Percentiles rank a stretch among this genome's conserved stretches.
Evolutionary conservation across 208 protist species (phyloP).

Genomic region (Trypanosoma vivax): DNA sequence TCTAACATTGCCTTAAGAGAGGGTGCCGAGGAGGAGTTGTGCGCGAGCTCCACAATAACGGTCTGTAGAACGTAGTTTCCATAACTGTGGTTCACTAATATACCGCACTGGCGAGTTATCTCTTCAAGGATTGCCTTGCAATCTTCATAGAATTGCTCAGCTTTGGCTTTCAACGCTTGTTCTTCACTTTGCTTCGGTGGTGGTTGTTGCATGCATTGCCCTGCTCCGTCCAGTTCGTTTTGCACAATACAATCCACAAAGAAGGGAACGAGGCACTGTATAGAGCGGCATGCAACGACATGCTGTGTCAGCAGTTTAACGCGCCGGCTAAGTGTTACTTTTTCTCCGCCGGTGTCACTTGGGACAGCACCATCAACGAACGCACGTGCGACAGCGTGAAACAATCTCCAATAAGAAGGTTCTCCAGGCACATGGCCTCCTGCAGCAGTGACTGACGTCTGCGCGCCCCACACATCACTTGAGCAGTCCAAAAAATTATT

Average conservation of each 20-base stretch:
- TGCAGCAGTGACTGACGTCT: constrained; percentile 19
- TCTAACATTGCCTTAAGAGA: constrained; percentile 33
- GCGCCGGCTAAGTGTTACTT: constrained; percentile 19
- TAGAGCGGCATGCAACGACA: constrained; percentile 57
- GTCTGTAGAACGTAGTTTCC: constrained; percentile 75
- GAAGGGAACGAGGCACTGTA: constrained; percentile 63
- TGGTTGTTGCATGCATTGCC: not conserved
- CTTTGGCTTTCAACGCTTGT: constrained; percentile 10
- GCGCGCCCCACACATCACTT: not conserved
- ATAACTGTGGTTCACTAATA: constrained; percentile 39
- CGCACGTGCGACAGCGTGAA: constrained; percentile 51
- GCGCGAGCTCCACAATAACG: constrained; percentile 48
- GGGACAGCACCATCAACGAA: constrained; percentile 39
- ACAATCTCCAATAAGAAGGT: constrained; percentile 50
- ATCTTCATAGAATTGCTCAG: constrained; percentile 25
- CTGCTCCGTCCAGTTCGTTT: constrained; percentile 26
- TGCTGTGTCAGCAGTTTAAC: constrained; percentile 58
- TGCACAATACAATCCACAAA: constrained; percentile 61
- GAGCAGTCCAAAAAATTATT: too few species aligned
- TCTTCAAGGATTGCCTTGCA: constrained; percentile 42
- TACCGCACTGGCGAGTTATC: constrained; percentile 22
- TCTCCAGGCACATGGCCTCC: constrained; percentile 23
- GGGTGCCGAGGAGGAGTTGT: constrained; percentile 41
- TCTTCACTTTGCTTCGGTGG: not conserved
- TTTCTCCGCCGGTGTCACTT: constrained; percentile 2